Evolutionary conservation across 2,329 filamentous ascomycete species (phyloP).

Genomic region (Talaromyces sp.): DNA sequence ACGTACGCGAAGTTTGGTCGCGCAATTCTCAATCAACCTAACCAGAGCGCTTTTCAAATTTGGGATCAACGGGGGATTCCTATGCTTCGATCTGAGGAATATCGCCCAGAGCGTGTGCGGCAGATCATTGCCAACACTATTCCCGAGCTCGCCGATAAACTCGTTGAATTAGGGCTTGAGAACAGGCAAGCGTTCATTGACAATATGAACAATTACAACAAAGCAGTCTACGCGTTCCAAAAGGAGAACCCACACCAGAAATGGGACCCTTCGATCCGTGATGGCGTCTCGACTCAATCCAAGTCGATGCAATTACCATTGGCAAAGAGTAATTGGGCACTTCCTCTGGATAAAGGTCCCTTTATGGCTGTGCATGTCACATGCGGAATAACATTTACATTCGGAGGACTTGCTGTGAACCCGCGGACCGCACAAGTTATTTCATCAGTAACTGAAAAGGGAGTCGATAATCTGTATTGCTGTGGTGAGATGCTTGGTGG

Average conservation of each 20-base stretch:
- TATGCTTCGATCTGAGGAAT: constrained; percentile 63
- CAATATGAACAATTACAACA: constrained; percentile 58
- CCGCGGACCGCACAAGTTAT: constrained; percentile 56
- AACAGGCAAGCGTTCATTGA: constrained; percentile 49
- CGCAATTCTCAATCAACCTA: constrained; percentile 60
- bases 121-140: constrained; percentile 54
- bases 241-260: constrained; percentile 46
- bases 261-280: constrained; percentile 62
- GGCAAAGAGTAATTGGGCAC: constrained; percentile 68
- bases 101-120: constrained; percentile 57
- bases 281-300: constrained; percentile 62
- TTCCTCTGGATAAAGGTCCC: constrained; percentile 56
- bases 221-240: constrained; percentile 52
- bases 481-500: constrained; percentile 67
- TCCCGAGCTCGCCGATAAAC: constrained; percentile 56
- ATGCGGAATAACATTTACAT: constrained; percentile 67
- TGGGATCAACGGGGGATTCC: constrained; percentile 57
- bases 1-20: constrained; percentile 66
- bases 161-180: constrained; percentile 50
- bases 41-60: constrained; percentile 61
- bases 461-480: constrained; percentile 59
- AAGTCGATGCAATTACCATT: constrained; percentile 38
- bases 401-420: constrained; percentile 61
- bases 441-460: constrained; percentile 42
- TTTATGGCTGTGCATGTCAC: constrained; percentile 65